Percentiles rank a stretch among this genome's conserved stretches.
These are phyloP conservation scores for Keithomyces neogunnii DNA, from an alignment of 2,329 filamentous ascomycete species.

Conservation along the genomic window DNA sequence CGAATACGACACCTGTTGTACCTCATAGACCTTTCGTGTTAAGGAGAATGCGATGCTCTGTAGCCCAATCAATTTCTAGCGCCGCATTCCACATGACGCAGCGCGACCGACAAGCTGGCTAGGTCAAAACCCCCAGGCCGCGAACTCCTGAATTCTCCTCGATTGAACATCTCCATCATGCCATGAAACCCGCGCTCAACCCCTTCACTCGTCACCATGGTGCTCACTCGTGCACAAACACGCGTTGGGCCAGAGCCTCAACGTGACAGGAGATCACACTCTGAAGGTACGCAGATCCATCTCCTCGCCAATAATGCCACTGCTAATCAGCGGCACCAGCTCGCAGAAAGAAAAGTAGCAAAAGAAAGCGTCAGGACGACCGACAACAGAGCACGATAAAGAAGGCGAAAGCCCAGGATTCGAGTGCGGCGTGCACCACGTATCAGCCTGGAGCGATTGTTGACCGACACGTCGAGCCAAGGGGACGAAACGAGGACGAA, in stretches of 20 bases:
- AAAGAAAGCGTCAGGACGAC: neutral
- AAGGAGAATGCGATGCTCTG: too few species aligned
- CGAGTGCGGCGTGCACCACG: neutral
- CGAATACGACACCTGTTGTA: too few species aligned
- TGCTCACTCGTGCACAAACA: neutral
- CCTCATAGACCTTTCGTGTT: too few species aligned
- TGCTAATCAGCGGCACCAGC: neutral
- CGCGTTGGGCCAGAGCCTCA: neutral
- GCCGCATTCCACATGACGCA: neutral
- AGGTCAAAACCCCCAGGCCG: neutral
- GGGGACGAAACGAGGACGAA: neutral
- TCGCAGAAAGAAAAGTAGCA: neutral
- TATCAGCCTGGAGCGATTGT: too few species aligned
- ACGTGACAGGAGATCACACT: neutral
- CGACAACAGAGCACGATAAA: neutral
- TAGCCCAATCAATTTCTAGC: neutral
- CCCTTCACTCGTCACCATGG: neutral
- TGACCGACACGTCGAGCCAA: neutral
- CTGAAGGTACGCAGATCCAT: neutral
- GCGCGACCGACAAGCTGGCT: neutral
- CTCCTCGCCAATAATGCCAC: neutral
- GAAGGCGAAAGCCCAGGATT: neutral
- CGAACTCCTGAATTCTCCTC: neutral
- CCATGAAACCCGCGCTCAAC: neutral
- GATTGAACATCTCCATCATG: neutral